Conservation (phyloP, 768 basidiomycete genomes). For the Dacryopinax spathularia region DNA sequence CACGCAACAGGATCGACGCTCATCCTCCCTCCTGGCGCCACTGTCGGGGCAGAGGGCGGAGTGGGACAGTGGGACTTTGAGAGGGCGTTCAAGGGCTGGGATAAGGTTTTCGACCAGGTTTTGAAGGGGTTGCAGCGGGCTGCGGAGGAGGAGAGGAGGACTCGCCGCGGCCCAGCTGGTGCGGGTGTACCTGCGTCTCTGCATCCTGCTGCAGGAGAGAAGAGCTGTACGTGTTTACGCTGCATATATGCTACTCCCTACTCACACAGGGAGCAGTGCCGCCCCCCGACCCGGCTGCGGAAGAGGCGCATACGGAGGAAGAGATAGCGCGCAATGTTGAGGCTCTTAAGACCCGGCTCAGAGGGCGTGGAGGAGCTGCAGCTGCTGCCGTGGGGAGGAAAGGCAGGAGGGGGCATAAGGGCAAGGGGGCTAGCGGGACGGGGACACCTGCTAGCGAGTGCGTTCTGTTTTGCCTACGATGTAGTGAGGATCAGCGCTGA, state of each 20-base stretch:
- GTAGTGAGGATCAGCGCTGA: background rate
- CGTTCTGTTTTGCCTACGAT: constrained; percentile 18
- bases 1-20: constrained; percentile 42
- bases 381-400: constrained; percentile 11
- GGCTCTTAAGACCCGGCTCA: constrained; percentile 71
- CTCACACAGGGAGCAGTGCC: too few species aligned
- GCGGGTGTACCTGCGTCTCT: too few species aligned
- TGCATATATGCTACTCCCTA: background rate
- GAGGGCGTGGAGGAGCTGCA: constrained; percentile 46
- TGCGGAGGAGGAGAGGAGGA: constrained; percentile 34
- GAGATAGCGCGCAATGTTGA: constrained; percentile 87
- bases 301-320: constrained; percentile 58
- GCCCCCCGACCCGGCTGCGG: constrained; percentile 39
- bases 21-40: constrained; percentile 10
- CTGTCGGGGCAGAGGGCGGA: constrained; percentile 18
- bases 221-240: too few species aligned
- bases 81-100: constrained; percentile 65
- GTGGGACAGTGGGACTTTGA: constrained; percentile 51
- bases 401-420: constrained; percentile 31
- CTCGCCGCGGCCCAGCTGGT: too few species aligned
- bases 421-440: constrained; percentile 5
- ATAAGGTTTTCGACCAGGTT: constrained; percentile 60
- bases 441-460: constrained; percentile 46
- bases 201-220: too few species aligned
- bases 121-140: constrained; percentile 61